Percentiles rank a stretch among this genome's conserved stretches.
Evolutionary conservation across 106 monocot species (phyloP).

Genomic region (Dendrobium officinale): DNA sequence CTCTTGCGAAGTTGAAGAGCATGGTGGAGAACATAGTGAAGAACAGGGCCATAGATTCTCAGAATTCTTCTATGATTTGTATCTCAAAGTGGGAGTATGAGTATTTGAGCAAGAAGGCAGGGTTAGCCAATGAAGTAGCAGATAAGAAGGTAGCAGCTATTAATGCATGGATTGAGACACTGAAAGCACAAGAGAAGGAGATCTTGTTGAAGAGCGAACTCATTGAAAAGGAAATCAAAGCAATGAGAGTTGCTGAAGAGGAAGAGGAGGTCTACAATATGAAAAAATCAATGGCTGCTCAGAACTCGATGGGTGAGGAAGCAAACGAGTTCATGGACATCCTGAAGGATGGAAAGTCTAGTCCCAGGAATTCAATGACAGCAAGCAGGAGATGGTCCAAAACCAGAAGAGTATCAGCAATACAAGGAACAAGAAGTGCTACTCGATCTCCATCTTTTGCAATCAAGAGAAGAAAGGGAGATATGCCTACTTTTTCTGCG

Average conservation of each 20-base stretch:
- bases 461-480: conserved; percentile 42
- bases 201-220: conserved; percentile 25
- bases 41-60: conserved; percentile 17
- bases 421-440: conserved; percentile 9
- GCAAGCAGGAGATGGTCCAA: conserved; percentile 19
- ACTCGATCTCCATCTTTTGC: conserved; percentile 37
- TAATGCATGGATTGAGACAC: conserved; percentile 62
- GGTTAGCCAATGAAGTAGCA: conserved; percentile 35
- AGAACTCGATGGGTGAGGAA: conserved; percentile 3
- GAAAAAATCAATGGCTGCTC: not conserved
- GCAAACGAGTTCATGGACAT: not conserved
- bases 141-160: conserved; percentile 51
- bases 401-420: conserved; percentile 24
- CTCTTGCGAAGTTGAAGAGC: conserved; percentile 38
- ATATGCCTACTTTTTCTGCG: conserved; percentile 47
- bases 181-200: conserved; percentile 50
- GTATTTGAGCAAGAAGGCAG: conserved; percentile 42
- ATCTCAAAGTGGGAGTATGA: conserved; percentile 63
- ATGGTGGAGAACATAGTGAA: conserved; percentile 28
- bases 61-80: conserved; percentile 18
- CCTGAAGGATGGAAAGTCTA: not conserved
- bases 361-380: not conserved
- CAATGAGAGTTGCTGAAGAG: conserved; percentile 16
- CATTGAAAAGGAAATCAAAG: conserved; percentile 26
- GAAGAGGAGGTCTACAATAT: not conserved